A percentile compares a stretch with the other conserved stretches of the same genome.
Conservation (phyloP, 768 basidiomycete species). For the Leucosporidium creatinivorum region DNA sequence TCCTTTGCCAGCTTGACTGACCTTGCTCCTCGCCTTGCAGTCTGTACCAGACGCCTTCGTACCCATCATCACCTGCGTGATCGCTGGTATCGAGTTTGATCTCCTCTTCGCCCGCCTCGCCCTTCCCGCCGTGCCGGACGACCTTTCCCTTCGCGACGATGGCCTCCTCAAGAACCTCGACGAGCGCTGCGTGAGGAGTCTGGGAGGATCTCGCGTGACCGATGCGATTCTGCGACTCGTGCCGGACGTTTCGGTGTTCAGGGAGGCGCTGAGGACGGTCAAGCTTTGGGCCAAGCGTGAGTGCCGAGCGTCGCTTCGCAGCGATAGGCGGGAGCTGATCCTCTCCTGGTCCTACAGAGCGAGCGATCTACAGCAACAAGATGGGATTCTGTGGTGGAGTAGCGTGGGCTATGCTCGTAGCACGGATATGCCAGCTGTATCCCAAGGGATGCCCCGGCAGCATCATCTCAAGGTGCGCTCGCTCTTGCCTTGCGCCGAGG, state of each 20-base stretch:
- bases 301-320: neutral
- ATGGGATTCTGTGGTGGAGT: slow-evolving; percentile 97
- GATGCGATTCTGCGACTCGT: slow-evolving; percentile 93
- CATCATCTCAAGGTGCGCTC: slow-evolving; percentile 67
- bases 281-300: slow-evolving; percentile 94
- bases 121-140: slow-evolving; percentile 80
- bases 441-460: slow-evolving; percentile 89
- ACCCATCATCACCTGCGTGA: slow-evolving; percentile 85
- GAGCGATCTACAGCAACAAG: slow-evolving; percentile 96
- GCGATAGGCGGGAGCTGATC: neutral
- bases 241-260: slow-evolving; percentile 86
- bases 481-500: neutral
- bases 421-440: slow-evolving; percentile 96
- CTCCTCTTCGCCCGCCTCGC: slow-evolving; percentile 86
- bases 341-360: slow-evolving; percentile 48
- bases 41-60: slow-evolving; percentile 96
- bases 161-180: slow-evolving; percentile 85
- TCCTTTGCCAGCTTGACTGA: neutral
- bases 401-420: slow-evolving; percentile 98
- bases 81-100: slow-evolving; percentile 86
- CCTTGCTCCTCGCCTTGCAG: slow-evolving; percentile 45
- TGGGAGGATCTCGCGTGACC: slow-evolving; percentile 90
- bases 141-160: slow-evolving; percentile 81
- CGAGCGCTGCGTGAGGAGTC: slow-evolving; percentile 87
- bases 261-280: slow-evolving; percentile 88